Evolutionary conservation across 306 rosid species (phyloP).

Genomic region (Castanea sativa): DNA sequence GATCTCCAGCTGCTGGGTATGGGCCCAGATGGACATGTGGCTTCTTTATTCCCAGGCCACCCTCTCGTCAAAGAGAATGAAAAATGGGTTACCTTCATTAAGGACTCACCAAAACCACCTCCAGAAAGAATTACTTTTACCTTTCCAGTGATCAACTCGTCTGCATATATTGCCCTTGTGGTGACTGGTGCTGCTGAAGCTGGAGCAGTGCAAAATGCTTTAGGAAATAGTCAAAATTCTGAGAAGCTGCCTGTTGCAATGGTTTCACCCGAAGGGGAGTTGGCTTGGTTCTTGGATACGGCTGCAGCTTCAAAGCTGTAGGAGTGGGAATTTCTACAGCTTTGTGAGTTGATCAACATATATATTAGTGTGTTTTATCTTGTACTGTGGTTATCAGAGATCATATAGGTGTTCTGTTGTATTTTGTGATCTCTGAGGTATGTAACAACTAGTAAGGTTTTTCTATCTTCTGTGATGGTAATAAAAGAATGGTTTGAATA

Average conservation of each 20-base stretch:
- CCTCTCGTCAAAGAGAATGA: conserved; percentile 67
- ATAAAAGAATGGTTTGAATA: conserved; percentile 12
- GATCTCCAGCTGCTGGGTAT: conserved; percentile 93
- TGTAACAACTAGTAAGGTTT: background rate
- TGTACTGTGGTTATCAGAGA: background rate
- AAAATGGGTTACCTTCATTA: conserved; percentile 79
- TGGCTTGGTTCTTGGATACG: conserved; percentile 87
- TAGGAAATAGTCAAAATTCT: conserved; percentile 39
- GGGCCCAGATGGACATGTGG: conserved; percentile 99
- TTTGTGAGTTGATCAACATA: conserved; percentile 8
- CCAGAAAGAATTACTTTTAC: conserved; percentile 89
- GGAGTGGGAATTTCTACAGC: conserved; percentile 11
- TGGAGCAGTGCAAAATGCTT: conserved; percentile 57
- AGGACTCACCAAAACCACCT: conserved; percentile 94
- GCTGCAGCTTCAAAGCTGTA: conserved; percentile 90
- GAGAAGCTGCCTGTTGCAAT: conserved; percentile 63
- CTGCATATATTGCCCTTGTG: conserved; percentile 66
- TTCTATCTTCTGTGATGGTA: background rate
- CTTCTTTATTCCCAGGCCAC: conserved; percentile 95
- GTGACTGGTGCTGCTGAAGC: conserved; percentile 74
- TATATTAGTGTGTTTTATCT: background rate
- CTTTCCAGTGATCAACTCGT: conserved; percentile 79
- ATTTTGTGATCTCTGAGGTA: too few relatives aligned
- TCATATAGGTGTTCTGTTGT: too few relatives aligned
- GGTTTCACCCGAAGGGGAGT: conserved; percentile 74